Percentiles rank a stretch among this genome's conserved stretches.
Conservation (phyloP, 805 yeast genomes). For the Myxozyma geophila region DNA sequence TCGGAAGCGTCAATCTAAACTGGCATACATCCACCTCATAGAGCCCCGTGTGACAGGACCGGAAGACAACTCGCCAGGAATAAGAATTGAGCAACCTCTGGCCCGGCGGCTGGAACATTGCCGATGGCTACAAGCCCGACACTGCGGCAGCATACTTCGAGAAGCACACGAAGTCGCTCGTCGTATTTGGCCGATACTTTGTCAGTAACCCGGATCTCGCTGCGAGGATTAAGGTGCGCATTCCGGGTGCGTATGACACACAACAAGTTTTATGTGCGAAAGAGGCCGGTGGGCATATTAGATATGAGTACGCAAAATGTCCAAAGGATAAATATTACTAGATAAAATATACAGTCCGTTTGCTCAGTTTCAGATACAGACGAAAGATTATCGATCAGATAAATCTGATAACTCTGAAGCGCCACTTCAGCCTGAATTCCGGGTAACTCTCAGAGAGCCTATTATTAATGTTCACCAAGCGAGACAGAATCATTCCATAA, state of each 20-base stretch:
- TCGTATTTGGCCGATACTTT: conserved; percentile 56
- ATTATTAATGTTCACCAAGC: too few species aligned
- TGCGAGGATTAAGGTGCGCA: conserved; percentile 49
- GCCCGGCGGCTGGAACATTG: conserved; percentile 34
- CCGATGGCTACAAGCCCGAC: conserved; percentile 35
- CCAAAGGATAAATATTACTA: not conserved
- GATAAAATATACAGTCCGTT: not conserved
- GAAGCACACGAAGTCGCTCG: conserved; percentile 27
- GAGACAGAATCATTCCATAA: too few species aligned
- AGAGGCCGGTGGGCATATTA: conserved; percentile 8
- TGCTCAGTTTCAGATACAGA: too few species aligned
- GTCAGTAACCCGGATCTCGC: conserved; percentile 62
- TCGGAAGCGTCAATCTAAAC: conserved; percentile 46
- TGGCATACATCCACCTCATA: conserved; percentile 52
- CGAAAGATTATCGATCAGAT: too few species aligned
- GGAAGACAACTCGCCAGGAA: conserved; percentile 17
- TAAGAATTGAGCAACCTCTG: conserved; percentile 12
- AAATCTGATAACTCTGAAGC: too few species aligned
- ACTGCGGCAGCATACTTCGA: conserved; percentile 14
- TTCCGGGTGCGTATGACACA: conserved; percentile 53
- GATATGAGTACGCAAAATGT: not conserved
- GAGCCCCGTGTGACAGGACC: conserved; percentile 51
- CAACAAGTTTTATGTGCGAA: conserved; percentile 50
- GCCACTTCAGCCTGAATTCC: too few species aligned
- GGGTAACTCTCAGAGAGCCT: too few species aligned